A percentile compares a stretch with the other conserved stretches of the same genome.
These are phyloP conservation scores for Yamadazyma sp. DNA, from an alignment of 805 yeast species.

Conservation along the genomic window DNA sequence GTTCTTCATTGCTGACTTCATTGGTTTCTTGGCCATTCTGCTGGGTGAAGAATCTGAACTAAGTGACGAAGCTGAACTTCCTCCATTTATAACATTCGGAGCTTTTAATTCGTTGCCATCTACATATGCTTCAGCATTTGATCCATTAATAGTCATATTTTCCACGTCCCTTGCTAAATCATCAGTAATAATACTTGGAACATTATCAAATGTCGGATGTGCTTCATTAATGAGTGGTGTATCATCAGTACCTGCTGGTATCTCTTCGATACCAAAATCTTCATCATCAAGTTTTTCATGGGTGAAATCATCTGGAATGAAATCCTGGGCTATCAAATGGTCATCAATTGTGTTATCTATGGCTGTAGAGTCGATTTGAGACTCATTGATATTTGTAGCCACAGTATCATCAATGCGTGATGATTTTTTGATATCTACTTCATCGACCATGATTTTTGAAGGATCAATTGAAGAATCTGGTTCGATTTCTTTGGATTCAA, in stretches of 20 bases:
- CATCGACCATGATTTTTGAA: slow-evolving; percentile 22
- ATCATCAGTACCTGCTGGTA: slow-evolving; percentile 17
- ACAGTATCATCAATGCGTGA: not conserved
- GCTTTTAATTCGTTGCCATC: slow-evolving; percentile 19
- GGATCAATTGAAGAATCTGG: slow-evolving; percentile 20
- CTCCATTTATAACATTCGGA: slow-evolving; percentile 11
- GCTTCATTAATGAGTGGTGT: slow-evolving; percentile 22
- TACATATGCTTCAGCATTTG: slow-evolving; percentile 6
- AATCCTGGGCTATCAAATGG: no score
- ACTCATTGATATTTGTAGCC: slow-evolving; percentile 3
- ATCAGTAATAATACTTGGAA: slow-evolving; percentile 23
- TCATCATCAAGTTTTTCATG: slow-evolving; percentile 10
- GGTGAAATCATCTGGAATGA: not conserved
- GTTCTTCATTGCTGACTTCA: slow-evolving; percentile 52
- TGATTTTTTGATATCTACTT: slow-evolving; percentile 16
- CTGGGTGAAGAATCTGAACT: slow-evolving; percentile 28
- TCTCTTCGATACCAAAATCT: slow-evolving; percentile 26
- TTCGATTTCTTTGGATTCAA: slow-evolving; percentile 11
- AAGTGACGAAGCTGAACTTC: slow-evolving; percentile 31
- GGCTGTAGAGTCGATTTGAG: slow-evolving; percentile 1
- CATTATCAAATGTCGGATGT: slow-evolving; percentile 30
- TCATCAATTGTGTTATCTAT: slow-evolving; percentile 3
- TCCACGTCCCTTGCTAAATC: not conserved
- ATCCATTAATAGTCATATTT: slow-evolving; percentile 16
- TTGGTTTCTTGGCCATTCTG: slow-evolving; percentile 31